These are phyloP conservation scores for Cupressus sempervirens DNA, from an alignment of 75 land plant genomes.

Conservation along the genomic window DNA sequence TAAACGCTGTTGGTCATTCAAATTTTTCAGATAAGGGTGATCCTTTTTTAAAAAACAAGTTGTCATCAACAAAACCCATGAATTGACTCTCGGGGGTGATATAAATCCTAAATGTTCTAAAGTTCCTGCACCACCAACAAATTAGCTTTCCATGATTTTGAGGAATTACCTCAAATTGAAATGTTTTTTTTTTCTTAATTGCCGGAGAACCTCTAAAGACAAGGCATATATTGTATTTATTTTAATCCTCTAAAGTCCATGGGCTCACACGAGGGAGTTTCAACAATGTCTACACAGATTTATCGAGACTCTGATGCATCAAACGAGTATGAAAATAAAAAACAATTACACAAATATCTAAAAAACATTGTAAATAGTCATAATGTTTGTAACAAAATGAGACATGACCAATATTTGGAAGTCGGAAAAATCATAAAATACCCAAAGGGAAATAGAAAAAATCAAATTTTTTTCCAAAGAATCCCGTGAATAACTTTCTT, in stretches of 20 bases:
- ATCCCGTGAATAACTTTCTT: background rate
- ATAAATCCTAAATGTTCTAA: background rate
- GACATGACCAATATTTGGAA: too few species aligned
- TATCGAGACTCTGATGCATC: background rate
- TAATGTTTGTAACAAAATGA: too few species aligned
- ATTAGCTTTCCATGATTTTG: too few species aligned
- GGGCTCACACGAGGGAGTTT: slow-evolving; percentile 15
- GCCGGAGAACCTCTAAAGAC: slow-evolving; percentile 16
- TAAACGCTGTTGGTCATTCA: slow-evolving; percentile 14
- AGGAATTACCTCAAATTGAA: slow-evolving; percentile 21
- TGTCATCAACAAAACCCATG: background rate
- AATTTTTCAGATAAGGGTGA: slow-evolving; percentile 7
- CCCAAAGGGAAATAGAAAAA: background rate
- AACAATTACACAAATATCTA: background rate
- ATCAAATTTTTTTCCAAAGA: too few species aligned
- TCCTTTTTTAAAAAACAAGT: slow-evolving; percentile 14
- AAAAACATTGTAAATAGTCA: too few species aligned
- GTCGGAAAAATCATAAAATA: too few species aligned
- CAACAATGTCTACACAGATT: slow-evolving; percentile 21
- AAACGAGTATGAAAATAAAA: background rate
- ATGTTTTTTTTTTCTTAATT: background rate
- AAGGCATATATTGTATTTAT: background rate
- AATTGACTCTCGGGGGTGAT: background rate
- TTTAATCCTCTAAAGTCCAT: background rate
- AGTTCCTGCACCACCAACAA: background rate